These are phyloP conservation scores for Alternaria burnsii DNA, from an alignment of 2,329 filamentous ascomycete species.

Conservation along the genomic window DNA sequence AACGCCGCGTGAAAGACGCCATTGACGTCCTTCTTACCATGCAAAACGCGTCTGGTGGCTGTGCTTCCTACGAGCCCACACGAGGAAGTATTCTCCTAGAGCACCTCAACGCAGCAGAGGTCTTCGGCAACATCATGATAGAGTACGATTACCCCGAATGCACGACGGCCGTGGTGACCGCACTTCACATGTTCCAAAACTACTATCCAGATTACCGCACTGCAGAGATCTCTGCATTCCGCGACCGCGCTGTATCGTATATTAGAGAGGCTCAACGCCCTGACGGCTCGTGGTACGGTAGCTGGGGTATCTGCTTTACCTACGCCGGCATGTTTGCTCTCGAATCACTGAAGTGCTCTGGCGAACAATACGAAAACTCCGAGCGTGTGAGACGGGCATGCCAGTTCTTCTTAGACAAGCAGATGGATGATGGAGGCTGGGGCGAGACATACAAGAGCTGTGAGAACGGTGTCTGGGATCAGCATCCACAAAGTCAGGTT, in stretches of 20 bases:
- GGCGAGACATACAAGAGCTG: slow-evolving; percentile 92
- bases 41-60: slow-evolving; percentile 86
- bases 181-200: slow-evolving; percentile 80
- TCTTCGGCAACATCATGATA: slow-evolving; percentile 97
- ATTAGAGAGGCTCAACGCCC: slow-evolving; percentile 79
- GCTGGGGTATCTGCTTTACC: slow-evolving; percentile 97
- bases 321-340: slow-evolving; percentile 97
- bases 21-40: slow-evolving; percentile 91
- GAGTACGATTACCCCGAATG: slow-evolving; percentile 99
- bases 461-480: slow-evolving; percentile 76
- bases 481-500: slow-evolving; percentile 84
- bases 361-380: slow-evolving; percentile 82
- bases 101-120: slow-evolving; percentile 90
- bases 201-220: slow-evolving; percentile 83
- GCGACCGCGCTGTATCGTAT: slow-evolving; percentile 77
- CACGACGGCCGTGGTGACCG: slow-evolving; percentile 92
- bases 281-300: slow-evolving; percentile 97
- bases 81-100: slow-evolving; percentile 82
- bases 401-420: slow-evolving; percentile 83
- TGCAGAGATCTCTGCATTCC: slow-evolving; percentile 76
- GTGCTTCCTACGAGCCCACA: slow-evolving; percentile 87
- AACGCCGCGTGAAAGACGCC: slow-evolving; percentile 83
- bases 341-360: slow-evolving; percentile 81
- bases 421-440: slow-evolving; percentile 92
- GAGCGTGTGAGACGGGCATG: slow-evolving; percentile 76